Percentiles rank a stretch among this genome's conserved stretches.
Conservation (phyloP, 208 protist species). For the Trypanosoma grayi region DNA sequence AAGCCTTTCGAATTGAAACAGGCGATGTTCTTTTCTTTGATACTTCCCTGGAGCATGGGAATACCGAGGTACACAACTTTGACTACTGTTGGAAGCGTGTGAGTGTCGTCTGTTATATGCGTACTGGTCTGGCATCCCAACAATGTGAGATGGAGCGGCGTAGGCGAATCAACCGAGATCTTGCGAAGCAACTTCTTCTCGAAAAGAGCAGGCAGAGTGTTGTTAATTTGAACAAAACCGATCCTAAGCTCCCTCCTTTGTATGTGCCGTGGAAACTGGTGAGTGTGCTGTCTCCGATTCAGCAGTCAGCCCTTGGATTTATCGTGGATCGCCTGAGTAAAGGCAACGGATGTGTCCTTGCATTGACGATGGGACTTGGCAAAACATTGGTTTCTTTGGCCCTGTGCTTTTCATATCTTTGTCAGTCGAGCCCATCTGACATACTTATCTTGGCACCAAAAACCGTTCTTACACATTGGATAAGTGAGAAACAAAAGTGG, state of each 20-base stretch:
- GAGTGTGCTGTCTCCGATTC: conserved; percentile 51
- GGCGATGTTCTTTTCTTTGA: conserved; percentile 91
- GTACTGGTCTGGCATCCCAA: conserved; percentile 75
- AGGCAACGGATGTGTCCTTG: conserved; percentile 74
- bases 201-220: conserved; percentile 24
- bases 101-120: conserved; percentile 86
- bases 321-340: conserved; percentile 46
- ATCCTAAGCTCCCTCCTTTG: conserved; percentile 46
- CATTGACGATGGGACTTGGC: conserved; percentile 90
- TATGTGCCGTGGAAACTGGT: conserved; percentile 54
- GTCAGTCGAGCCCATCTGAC: conserved; percentile 36
- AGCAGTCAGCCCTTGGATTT: conserved; percentile 79
- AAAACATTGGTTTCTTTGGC: conserved; percentile 86
- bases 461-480: conserved; percentile 78
- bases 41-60: conserved; percentile 86
- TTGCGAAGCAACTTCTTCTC: conserved; percentile 30
- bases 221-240: conserved; percentile 72
- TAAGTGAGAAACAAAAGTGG: conserved; percentile 75
- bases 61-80: conserved; percentile 72
- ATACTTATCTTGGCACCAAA: conserved; percentile 83
- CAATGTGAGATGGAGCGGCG: conserved; percentile 76
- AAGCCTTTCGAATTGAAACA: conserved; percentile 65
- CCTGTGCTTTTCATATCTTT: conserved; percentile 69
- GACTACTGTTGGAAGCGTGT: conserved; percentile 53
- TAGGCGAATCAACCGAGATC: conserved; percentile 43